These are phyloP conservation scores for Rosa hybrid DNA, from an alignment of 331 rosid species.

Conservation along the genomic window DNA sequence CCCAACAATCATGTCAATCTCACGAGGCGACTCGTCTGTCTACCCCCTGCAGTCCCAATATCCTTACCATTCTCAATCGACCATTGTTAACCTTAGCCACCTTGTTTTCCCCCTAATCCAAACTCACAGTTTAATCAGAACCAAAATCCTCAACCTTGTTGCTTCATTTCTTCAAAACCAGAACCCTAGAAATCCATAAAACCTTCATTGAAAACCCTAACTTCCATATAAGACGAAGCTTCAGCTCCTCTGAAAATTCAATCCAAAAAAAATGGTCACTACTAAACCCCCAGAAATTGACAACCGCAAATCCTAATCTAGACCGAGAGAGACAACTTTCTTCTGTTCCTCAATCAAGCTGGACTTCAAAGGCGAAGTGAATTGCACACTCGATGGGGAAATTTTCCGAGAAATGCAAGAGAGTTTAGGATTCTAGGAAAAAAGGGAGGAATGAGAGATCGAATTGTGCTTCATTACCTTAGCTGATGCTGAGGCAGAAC, in stretches of 20 bases:
- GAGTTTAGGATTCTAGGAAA: neutral
- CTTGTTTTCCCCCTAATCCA: conserved; percentile 14
- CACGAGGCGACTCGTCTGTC: conserved; percentile 59
- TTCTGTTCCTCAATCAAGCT: neutral
- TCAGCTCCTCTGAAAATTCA: conserved; percentile 10
- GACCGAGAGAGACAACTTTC: neutral
- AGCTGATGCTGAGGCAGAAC: no score
- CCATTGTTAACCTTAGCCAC: conserved; percentile 44
- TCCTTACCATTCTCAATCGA: conserved; percentile 72
- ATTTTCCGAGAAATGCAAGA: neutral
- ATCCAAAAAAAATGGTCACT: neutral
- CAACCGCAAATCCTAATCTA: neutral
- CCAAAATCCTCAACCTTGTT: neutral
- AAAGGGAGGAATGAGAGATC: neutral
- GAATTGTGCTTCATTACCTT: neutral
- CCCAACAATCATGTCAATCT: no score
- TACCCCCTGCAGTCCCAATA: conserved; percentile 73
- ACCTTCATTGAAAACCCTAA: conserved; percentile 42
- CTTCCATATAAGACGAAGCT: neutral
- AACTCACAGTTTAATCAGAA: neutral
- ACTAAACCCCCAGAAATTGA: neutral
- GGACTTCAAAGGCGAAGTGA: neutral
- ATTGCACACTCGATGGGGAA: neutral
- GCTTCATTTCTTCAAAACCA: neutral
- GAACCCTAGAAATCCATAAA: conserved; percentile 38